A percentile compares a stretch with the other conserved stretches of the same genome.
Evolutionary conservation across 352 stramenopile genomes (phyloP).

Genomic region (Pythium oligandrum): DNA sequence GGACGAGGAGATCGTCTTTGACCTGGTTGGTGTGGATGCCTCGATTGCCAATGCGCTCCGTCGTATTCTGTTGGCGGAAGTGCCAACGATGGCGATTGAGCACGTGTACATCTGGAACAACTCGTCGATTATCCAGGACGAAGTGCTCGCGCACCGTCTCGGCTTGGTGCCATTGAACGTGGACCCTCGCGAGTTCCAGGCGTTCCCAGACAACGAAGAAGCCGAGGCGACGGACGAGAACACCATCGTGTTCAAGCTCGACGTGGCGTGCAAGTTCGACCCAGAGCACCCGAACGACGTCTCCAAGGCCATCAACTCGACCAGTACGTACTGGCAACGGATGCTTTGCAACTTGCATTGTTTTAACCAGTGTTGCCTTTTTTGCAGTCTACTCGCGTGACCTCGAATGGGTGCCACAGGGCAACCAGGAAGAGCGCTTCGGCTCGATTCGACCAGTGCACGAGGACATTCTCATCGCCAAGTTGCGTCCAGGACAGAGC

Average conservation of each 20-base stretch:
- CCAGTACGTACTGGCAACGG: constrained; percentile 24
- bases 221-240: constrained; percentile 93
- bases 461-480: constrained; percentile 96
- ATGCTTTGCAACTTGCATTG: background rate
- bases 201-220: constrained; percentile 84
- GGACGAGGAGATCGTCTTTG: constrained; percentile 90
- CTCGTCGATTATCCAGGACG: constrained; percentile 92
- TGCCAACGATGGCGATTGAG: constrained; percentile 93
- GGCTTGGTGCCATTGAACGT: constrained; percentile 83
- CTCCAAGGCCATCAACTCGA: constrained; percentile 59
- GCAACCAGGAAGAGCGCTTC: constrained; percentile 92
- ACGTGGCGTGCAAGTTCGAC: constrained; percentile 86
- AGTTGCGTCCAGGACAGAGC: constrained; percentile 93
- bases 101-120: constrained; percentile 94
- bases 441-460: constrained; percentile 82
- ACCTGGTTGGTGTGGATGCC: constrained; percentile 88
- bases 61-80: constrained; percentile 88
- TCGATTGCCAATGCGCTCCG: constrained; percentile 91
- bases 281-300: constrained; percentile 60
- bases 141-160: constrained; percentile 89
- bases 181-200: constrained; percentile 82
- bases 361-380: constrained; percentile 1
- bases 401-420: constrained; percentile 96
- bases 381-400: constrained; percentile 89
- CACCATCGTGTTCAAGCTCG: constrained; percentile 95